Evolutionary conservation across 1,284 basidiomycete species (phyloP).

Genomic region (Mycosarcoma maydis): DNA sequence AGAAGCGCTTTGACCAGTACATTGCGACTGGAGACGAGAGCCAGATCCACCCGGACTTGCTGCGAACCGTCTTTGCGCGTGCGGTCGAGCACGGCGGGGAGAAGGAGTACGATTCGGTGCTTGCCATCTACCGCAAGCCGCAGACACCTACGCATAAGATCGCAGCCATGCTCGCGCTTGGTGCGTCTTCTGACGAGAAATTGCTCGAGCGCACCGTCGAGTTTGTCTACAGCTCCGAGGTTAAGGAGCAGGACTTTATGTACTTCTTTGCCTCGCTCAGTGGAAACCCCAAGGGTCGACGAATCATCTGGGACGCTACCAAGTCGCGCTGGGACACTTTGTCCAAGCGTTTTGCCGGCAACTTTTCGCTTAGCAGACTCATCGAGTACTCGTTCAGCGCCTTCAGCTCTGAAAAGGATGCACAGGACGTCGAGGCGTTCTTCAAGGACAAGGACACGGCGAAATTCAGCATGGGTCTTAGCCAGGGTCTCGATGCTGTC

Average conservation of each 20-base stretch:
- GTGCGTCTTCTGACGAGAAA: slow-evolving; percentile 52
- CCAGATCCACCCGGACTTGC: slow-evolving; percentile 73
- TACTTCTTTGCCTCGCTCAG: slow-evolving; percentile 65
- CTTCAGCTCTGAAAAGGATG: slow-evolving; percentile 78
- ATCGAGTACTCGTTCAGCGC: slow-evolving; percentile 72
- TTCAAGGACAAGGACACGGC: slow-evolving; percentile 67
- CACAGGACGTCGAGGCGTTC: slow-evolving; percentile 75
- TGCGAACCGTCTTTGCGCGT: slow-evolving; percentile 49
- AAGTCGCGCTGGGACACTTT: slow-evolving; percentile 65
- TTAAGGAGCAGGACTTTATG: slow-evolving; percentile 67
- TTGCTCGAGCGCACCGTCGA: slow-evolving; percentile 66
- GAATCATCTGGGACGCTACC: slow-evolving; percentile 66
- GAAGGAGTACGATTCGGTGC: slow-evolving; percentile 74
- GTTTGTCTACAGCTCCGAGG: slow-evolving; percentile 60
- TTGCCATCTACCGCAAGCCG: slow-evolving; percentile 75
- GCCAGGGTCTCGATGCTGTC: slow-evolving; percentile 77
- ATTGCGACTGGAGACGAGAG: slow-evolving; percentile 80
- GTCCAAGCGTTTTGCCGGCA: slow-evolving; percentile 73
- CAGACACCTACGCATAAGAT: slow-evolving; percentile 70
- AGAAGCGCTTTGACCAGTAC: slow-evolving; percentile 78
- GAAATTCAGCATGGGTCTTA: slow-evolving; percentile 72
- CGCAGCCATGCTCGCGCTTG: slow-evolving; percentile 67
- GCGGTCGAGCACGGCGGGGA: slow-evolving; percentile 79
- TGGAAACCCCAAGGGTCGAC: slow-evolving; percentile 60
- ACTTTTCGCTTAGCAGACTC: slow-evolving; percentile 63